Percentiles rank a stretch among this genome's conserved stretches.
Conservation (phyloP, 495 filamentous ascomycete species). For the Sphaerosporella brunnea region DNA sequence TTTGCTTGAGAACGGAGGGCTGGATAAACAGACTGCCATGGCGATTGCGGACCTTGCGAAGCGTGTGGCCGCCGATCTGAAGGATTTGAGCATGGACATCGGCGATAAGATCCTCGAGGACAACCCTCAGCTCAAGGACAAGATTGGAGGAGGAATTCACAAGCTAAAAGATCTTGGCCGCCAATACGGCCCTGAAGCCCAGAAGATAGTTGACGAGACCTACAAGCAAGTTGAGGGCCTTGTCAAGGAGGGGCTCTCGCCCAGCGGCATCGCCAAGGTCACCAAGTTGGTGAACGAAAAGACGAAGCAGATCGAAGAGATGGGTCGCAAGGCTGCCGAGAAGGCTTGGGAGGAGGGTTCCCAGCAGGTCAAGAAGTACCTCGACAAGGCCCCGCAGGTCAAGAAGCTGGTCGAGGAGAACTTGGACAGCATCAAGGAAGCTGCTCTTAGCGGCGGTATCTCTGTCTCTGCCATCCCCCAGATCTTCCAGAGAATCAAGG, state of each 20-base stretch:
- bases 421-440: constrained; percentile 37
- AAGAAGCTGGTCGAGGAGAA: constrained; percentile 48
- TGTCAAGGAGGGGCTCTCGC: constrained; percentile 35
- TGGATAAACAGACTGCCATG: constrained; percentile 35
- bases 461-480: constrained; percentile 32
- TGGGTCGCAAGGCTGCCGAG: constrained; percentile 32
- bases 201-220: constrained; percentile 49
- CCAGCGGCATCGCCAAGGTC: constrained; percentile 35
- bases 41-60: constrained; percentile 37
- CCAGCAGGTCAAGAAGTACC: constrained; percentile 41
- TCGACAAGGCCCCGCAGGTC: constrained; percentile 48
- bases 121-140: constrained; percentile 48
- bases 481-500: constrained; percentile 35
- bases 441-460: constrained; percentile 1
- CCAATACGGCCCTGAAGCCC: constrained; percentile 46
- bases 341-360: constrained; percentile 46
- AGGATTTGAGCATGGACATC: constrained; percentile 38
- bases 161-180: constrained; percentile 47
- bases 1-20: constrained; percentile 32
- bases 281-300: constrained; percentile 46
- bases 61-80: constrained; percentile 34
- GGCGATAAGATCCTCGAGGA: constrained; percentile 42
- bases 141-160: constrained; percentile 43
- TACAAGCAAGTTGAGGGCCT: constrained; percentile 42
- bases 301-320: constrained; percentile 38